Evolutionary conservation across 1,284 basidiomycete genomes (phyloP), one percentile per base, ranked within the genome.

Genomic region (Omphalotus olearius): DNA sequence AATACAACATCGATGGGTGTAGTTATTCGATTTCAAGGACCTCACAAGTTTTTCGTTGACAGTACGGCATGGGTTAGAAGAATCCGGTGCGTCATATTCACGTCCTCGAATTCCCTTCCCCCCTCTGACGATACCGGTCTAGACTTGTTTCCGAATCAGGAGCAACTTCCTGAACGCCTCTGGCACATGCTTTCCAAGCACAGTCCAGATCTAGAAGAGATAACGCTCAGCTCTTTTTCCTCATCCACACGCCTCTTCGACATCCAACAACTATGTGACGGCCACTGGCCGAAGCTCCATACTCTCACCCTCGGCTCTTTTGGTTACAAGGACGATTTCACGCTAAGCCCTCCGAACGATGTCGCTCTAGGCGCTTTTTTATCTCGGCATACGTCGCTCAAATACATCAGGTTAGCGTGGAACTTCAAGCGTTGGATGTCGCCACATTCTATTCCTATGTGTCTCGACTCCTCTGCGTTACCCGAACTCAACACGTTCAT

Each of bases 361-460:
- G 44, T 18, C 18, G 43, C 44, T 7, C 36, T 52, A 14, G 50
- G 50, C 30, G 43, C 50, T 35, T 52, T 52, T 17, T 60, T 75
- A 17, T 60, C 67, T 6, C 48, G 33, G 4, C 73, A 75, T 51
- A 57, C 60, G 0, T 54, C 61, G 5, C 60, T 76, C 16, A 70
- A 66, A 33, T 71, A 69, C 51, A 61, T 75, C 23, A 68, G 72
- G 7, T 64, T 75, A 37, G 62, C 72, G 17, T 75, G 73, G 73
- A 74, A 72, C 53, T 75, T 75, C 58, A 70, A 70, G 44, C 62
- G 69, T 4, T 75, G 72, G 72, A 66, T 75, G 62, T 72, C 70
- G 1, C 74, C 74, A 2, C 62, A 66, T 51, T 10, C 60, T 68
- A 64, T 57, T 60, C 16, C 60, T 69, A 25, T 47, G 14, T 17